Evolutionary conservation across 805 yeast species (phyloP).

Genomic region (Myxozyma neotropica): DNA sequence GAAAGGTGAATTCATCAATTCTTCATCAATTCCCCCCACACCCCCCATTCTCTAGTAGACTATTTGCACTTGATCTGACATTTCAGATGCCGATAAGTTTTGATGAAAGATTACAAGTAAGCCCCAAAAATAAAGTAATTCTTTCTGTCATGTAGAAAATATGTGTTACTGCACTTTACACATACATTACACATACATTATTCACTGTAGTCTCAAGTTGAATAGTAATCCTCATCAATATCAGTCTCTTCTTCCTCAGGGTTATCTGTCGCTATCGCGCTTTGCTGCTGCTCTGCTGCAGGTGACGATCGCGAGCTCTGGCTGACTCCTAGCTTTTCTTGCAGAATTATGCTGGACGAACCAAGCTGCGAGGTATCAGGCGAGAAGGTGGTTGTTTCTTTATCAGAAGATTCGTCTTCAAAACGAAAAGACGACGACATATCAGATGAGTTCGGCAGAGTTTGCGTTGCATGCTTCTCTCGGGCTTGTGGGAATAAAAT

Average conservation of each 20-base stretch:
- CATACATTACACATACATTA: neutral
- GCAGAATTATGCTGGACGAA: constrained; percentile 10
- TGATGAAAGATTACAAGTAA: too few species aligned
- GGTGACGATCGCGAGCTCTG: neutral
- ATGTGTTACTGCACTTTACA: neutral
- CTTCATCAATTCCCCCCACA: too few species aligned
- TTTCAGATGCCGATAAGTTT: too few species aligned
- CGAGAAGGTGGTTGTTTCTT: neutral
- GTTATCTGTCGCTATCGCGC: neutral
- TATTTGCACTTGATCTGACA: too few species aligned
- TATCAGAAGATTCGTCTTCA: neutral
- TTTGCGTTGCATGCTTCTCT: neutral
- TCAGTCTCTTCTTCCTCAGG: constrained; percentile 31
- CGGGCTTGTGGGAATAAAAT: constrained; percentile 18
- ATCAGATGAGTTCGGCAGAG: neutral
- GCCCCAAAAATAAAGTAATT: neutral
- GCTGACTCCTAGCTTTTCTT: constrained; percentile 15
- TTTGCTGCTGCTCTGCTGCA: neutral
- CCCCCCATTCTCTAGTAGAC: too few species aligned
- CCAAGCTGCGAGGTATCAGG: constrained; percentile 15
- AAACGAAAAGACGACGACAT: neutral
- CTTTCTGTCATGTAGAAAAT: neutral
- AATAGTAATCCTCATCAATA: constrained; percentile 21
- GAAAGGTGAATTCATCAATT: too few species aligned
- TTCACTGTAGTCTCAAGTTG: neutral